A percentile compares a stretch with the other conserved stretches of the same genome.
Conservation (phyloP, 768 basidiomycete genomes). For the Trametes coccinea region DNA sequence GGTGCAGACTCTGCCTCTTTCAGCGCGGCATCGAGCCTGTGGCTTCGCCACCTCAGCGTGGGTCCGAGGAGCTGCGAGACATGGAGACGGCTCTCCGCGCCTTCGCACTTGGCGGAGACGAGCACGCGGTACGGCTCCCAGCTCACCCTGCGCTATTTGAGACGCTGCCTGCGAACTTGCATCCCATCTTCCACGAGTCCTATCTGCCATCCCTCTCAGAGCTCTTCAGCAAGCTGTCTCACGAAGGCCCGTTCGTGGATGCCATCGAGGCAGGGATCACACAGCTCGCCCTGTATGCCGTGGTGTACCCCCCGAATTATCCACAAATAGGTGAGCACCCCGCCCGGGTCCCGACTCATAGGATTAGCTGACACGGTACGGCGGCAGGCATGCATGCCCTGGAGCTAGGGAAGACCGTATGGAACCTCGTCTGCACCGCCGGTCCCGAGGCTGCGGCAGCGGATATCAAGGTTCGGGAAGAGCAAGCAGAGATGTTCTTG, state of each 20-base stretch:
- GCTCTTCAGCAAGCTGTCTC: slow-evolving; percentile 66
- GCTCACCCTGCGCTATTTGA: slow-evolving; percentile 27
- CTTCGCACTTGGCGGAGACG: slow-evolving; percentile 37
- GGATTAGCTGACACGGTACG: not conserved
- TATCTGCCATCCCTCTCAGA: slow-evolving; percentile 62
- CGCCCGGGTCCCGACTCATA: no score
- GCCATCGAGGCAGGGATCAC: slow-evolving; percentile 58
- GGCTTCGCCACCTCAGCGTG: slow-evolving; percentile 40
- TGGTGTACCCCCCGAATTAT: slow-evolving; percentile 75
- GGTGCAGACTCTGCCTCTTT: slow-evolving; percentile 56
- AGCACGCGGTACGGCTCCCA: not conserved
- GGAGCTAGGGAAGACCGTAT: slow-evolving; percentile 74
- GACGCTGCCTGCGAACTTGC: slow-evolving; percentile 43
- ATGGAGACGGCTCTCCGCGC: slow-evolving; percentile 35
- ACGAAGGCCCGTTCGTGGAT: slow-evolving; percentile 55
- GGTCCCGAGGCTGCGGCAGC: not conserved
- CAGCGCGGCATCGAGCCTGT: slow-evolving; percentile 41
- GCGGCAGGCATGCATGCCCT: slow-evolving; percentile 70
- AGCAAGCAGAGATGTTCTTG: slow-evolving; percentile 39
- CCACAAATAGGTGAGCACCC: slow-evolving; percentile 70
- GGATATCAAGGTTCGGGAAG: slow-evolving; percentile 17
- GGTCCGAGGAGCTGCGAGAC: slow-evolving; percentile 3
- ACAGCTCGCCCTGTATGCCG: slow-evolving; percentile 62
- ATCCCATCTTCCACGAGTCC: slow-evolving; percentile 52
- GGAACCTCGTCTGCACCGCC: slow-evolving; percentile 57